phyloP scores from a whole-genome alignment of 805 yeast genomes.

The Metschnikowia reukaufii region DNA sequence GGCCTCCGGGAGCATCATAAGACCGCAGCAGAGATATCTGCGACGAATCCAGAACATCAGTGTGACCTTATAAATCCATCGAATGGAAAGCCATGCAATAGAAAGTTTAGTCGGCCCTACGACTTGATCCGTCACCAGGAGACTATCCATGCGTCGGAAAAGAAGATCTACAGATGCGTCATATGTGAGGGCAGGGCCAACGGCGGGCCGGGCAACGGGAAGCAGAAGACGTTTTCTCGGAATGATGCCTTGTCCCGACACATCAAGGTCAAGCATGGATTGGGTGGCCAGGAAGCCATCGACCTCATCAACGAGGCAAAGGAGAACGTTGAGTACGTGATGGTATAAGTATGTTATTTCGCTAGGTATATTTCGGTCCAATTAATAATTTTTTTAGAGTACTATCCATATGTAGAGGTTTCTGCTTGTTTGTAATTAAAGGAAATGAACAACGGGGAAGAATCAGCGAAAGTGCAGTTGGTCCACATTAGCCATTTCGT shows the following conservation, averaged over 20 bases:
- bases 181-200: conserved; percentile 47
- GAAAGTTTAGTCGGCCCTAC: conserved; percentile 75
- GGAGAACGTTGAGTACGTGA: conserved; percentile 67
- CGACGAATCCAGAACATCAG: conserved; percentile 46
- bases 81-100: conserved; percentile 64
- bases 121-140: conserved; percentile 48
- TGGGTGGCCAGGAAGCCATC: conserved; percentile 63
- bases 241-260: conserved; percentile 49
- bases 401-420: background rate
- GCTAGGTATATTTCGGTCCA: conserved; percentile 4
- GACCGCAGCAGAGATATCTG: conserved; percentile 34
- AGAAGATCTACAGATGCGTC: conserved; percentile 47
- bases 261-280: conserved; percentile 79
- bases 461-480: background rate
- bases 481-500: conserved; percentile 5
- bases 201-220: conserved; percentile 52
- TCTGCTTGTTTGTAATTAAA: background rate
- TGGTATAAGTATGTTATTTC: conserved; percentile 5
- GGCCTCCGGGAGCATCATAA: conserved; percentile 16
- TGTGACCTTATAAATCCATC: conserved; percentile 61
- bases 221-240: conserved; percentile 46
- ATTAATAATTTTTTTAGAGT: background rate
- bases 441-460: background rate
- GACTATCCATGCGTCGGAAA: conserved; percentile 47
- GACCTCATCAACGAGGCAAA: conserved; percentile 74